Conservation (phyloP, 2,329 filamentous ascomycete species). For the Fusarium sp. region DNA sequence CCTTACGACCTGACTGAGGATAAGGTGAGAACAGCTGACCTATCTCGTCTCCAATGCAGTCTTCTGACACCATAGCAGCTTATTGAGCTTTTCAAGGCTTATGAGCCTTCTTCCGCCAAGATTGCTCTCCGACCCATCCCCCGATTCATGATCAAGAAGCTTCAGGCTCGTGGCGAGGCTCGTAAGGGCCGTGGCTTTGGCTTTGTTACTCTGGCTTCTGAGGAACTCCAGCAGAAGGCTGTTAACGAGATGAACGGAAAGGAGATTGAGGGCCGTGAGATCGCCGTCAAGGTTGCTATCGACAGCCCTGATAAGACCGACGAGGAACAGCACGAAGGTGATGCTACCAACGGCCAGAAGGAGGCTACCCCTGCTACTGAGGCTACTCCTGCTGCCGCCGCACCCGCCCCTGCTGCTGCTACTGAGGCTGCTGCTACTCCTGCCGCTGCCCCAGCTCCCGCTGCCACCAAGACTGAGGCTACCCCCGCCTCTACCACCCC, state of each 20-base stretch:
- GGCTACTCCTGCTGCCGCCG: constrained; percentile 33
- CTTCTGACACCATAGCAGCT: constrained; percentile 69
- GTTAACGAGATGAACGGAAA: constrained; percentile 99
- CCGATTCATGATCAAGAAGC: constrained; percentile 99
- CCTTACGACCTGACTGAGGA: constrained; percentile 98
- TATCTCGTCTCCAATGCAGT: neutral
- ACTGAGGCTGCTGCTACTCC: constrained; percentile 41
- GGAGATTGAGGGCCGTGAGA: constrained; percentile 98
- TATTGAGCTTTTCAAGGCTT: constrained; percentile 94
- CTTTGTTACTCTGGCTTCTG: constrained; percentile 94
- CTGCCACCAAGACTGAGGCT: constrained; percentile 35
- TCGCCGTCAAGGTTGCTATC: constrained; percentile 99
- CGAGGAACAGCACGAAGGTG: constrained; percentile 73
- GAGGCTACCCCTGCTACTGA: constrained; percentile 47
- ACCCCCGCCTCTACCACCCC: constrained; percentile 41
- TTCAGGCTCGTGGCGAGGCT: constrained; percentile 95
- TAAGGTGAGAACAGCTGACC: constrained; percentile 71
- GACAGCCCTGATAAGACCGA: constrained; percentile 97
- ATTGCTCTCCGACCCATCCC: constrained; percentile 98
- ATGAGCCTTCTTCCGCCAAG: constrained; percentile 94
- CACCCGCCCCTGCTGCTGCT: constrained; percentile 37
- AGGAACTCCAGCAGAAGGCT: constrained; percentile 97
- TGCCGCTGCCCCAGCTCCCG: constrained; percentile 39
- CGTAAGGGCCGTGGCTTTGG: constrained; percentile 99
- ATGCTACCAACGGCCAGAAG: constrained; percentile 57